Base-by-base conservation (phyloP, 2,329 filamentous ascomycete genomes). In the Exophiala viscosa region DNA sequence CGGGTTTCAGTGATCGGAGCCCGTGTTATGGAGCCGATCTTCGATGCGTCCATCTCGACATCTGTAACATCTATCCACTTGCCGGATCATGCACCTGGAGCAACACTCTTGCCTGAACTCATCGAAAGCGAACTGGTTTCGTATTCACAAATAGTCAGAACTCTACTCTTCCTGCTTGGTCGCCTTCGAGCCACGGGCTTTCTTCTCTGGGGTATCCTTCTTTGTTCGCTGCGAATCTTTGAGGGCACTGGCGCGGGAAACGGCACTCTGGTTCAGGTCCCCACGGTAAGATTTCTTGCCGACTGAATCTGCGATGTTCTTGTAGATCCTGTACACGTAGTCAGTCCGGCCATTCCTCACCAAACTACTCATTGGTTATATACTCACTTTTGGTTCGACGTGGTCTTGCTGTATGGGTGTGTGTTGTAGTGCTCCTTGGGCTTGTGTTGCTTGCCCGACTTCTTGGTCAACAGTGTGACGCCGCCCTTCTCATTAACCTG, bases 161-260 rank as follows among this genome's bases (percentile, higher is more conserved):
- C 28, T 52, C 48, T 55, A 63, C 55, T 58, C 57, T 38, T 64
- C 77, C 62, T 85, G 86, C 80, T 87, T 86, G 77, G 81, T 67
- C 67, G 88, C 88, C 81, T 90, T 89, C 64, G 79, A 79, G 66
- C 91, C 90, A 69, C 90, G 83, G 66, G 80, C 79, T 84, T 95
- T 95, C 69, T 74, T 70, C 76, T 85, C 84, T 66, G 83, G 83
- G 60, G 77, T 75, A 58, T 86, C 80, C 85, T 95, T 95, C 76
- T 86, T 83, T 65, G 85, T 77, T 71, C 80, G 81, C 83, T 95
- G 87, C 66, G 87, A 84, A 69, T 80, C 79, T 74, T 86, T 87
- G 79, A 96, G 82, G 68, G 90, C 90, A 68, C 86, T 90, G 70
- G 87, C 90, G 69, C 93, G 89, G 75, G 90, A 79, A 68, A 97